Percentiles rank a stretch among this genome's conserved stretches.
phyloP scores from a whole-genome alignment of 345 rosid species.

The Lagerstroemia speciosa region DNA sequence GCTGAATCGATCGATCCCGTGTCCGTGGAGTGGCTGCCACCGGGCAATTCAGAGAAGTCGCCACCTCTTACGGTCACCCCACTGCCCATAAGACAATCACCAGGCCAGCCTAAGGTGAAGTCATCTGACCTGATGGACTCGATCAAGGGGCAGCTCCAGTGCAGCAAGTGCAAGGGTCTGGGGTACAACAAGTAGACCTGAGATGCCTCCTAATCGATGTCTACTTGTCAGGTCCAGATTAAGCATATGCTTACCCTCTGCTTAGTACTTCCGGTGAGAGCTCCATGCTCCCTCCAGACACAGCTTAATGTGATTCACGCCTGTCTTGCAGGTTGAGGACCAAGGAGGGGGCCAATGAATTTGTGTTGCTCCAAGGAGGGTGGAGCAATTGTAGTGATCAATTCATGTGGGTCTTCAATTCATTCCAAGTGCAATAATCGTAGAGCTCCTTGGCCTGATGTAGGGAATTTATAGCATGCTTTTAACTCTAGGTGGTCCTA shows the following conservation, averaged over 20 bases:
- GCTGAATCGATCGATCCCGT: constrained; percentile 73
- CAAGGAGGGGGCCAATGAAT: background rate
- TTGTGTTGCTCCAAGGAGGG: background rate
- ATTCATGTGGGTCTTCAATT: background rate
- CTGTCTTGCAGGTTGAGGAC: background rate
- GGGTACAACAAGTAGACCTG: constrained; percentile 96
- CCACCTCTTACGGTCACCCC: constrained; percentile 50
- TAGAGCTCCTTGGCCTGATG: background rate
- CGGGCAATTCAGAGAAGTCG: constrained; percentile 29
- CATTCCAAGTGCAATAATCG: background rate
- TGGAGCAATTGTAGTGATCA: background rate
- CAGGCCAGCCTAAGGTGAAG: constrained; percentile 76
- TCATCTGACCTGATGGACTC: constrained; percentile 51
- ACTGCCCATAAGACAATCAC: constrained; percentile 79
- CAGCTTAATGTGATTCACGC: background rate
- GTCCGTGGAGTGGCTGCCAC: constrained; percentile 50
- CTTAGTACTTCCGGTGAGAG: background rate
- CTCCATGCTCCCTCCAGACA: background rate
- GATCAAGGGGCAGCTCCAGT: constrained; percentile 80
- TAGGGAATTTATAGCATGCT: background rate
- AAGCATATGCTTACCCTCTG: background rate
- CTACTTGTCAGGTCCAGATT: constrained; percentile 5
- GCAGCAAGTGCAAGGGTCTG: constrained; percentile 95
- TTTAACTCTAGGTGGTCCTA: background rate
- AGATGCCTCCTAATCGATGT: constrained; percentile 35